Evolutionary conservation across 2,329 filamentous ascomycete species (phyloP).

Genomic region (Aureobasidium melanogenum): DNA sequence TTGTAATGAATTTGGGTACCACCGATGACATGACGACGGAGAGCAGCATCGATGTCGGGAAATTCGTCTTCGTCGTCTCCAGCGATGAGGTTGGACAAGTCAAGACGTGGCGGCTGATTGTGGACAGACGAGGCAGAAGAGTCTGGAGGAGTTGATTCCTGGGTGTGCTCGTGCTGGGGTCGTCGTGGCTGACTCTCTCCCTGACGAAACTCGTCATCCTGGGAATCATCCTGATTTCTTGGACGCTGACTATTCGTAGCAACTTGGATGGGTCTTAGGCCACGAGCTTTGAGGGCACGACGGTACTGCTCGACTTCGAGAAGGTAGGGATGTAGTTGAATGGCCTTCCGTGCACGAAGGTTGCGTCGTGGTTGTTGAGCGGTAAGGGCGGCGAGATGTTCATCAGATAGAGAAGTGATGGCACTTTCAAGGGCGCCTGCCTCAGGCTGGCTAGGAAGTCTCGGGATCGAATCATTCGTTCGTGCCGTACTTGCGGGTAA

Average conservation of each 20-base stretch:
- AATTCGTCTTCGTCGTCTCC: slow-evolving; percentile 20
- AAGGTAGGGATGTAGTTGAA: slow-evolving; percentile 41
- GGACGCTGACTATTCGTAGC: slow-evolving; percentile 11
- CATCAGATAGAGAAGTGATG: neutral
- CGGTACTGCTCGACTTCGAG: slow-evolving; percentile 37
- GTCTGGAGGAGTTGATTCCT: neutral
- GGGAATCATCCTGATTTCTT: slow-evolving; percentile 12
- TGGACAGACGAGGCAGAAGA: slow-evolving; percentile 4
- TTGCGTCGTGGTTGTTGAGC: slow-evolving; percentile 20
- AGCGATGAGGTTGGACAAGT: slow-evolving; percentile 7
- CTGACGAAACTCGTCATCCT: neutral
- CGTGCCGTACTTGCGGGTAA: slow-evolving; percentile 2
- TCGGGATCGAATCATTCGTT: neutral
- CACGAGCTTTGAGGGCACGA: slow-evolving; percentile 33
- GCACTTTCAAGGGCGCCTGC: neutral
- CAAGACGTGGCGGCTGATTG: neutral
- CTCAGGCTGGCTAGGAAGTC: neutral
- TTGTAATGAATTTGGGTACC: slow-evolving; percentile 16
- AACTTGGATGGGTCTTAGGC: slow-evolving; percentile 34
- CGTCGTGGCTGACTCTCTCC: neutral
- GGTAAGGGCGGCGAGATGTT: neutral
- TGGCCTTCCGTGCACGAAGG: slow-evolving; percentile 37
- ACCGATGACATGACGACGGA: slow-evolving; percentile 14
- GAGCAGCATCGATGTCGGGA: slow-evolving; percentile 20
- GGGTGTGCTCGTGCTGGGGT: neutral